These are phyloP conservation scores for Blastobotrys malaysiensis DNA, from an alignment of 1,139 yeast species.

Conservation along the genomic window DNA sequence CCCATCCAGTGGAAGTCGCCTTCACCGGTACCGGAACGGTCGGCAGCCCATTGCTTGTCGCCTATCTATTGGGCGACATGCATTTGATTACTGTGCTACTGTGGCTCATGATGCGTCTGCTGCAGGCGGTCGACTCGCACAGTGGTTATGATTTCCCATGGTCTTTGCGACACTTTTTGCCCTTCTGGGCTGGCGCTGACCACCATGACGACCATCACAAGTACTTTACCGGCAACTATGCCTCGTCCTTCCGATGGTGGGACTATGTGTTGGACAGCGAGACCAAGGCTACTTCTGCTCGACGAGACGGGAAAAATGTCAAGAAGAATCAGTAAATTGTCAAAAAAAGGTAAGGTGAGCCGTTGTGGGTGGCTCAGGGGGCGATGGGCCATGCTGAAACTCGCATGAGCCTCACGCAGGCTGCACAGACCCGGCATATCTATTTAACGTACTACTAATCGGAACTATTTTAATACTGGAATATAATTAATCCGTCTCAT, in stretches of 20 bases:
- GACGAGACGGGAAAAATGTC: slow-evolving; percentile 1
- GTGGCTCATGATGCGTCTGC: slow-evolving; percentile 84
- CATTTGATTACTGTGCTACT: slow-evolving; percentile 78
- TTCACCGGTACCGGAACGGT: slow-evolving; percentile 91
- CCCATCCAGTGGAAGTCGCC: slow-evolving; percentile 91
- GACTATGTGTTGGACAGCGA: slow-evolving; percentile 69
- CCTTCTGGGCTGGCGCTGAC: slow-evolving; percentile 98
- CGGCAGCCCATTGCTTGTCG: slow-evolving; percentile 77
- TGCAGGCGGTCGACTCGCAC: slow-evolving; percentile 95
- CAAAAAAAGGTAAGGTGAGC: no score
- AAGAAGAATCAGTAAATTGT: slow-evolving; percentile 8
- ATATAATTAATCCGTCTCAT: no score
- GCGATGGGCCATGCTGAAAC: neutral
- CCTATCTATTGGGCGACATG: slow-evolving; percentile 57
- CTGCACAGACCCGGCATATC: neutral
- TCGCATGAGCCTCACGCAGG: neutral
- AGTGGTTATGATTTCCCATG: slow-evolving; percentile 97
- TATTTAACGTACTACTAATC: neutral
- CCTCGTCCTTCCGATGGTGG: slow-evolving; percentile 94
- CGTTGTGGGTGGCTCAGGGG: no score
- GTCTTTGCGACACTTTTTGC: slow-evolving; percentile 84
- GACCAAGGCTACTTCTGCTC: slow-evolving; percentile 32
- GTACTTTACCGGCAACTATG: slow-evolving; percentile 87
- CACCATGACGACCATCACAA: slow-evolving; percentile 97
- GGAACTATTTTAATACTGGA: neutral